phyloP scores from a whole-genome alignment of 106 monocot genomes.

The Cymbidium sinense region DNA sequence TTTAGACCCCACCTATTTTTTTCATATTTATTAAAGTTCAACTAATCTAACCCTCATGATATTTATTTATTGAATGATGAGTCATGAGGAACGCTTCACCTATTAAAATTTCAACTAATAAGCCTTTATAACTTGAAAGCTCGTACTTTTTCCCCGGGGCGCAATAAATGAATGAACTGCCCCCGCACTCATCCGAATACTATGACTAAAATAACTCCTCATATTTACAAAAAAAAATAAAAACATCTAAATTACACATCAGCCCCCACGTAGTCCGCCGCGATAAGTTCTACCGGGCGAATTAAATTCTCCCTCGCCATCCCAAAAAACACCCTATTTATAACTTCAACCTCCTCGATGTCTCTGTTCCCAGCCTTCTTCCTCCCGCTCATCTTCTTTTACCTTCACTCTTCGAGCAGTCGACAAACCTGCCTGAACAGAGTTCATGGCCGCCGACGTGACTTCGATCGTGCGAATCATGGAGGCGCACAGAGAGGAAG shows the following conservation, averaged over 20 bases:
- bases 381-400: no score
- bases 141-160: not conserved
- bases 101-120: not conserved
- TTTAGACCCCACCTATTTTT: no score
- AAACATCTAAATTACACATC: not conserved
- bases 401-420: not conserved
- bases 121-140: not conserved
- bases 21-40: no score
- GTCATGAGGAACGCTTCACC: no score
- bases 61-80: no score
- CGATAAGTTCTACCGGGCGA: not conserved
- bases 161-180: slow-evolving; percentile 2
- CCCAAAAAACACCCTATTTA: not conserved
- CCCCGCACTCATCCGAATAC: not conserved
- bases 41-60: no score
- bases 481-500: slow-evolving; percentile 8
- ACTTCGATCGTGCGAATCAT: slow-evolving; percentile 13
- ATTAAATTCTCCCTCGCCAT: not conserved
- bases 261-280: not conserved
- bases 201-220: not conserved
- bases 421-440: not conserved
- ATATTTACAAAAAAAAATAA: not conserved
- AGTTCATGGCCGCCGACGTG: slow-evolving; percentile 34
- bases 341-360: not conserved
- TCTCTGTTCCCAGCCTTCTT: not conserved